These are phyloP conservation scores for Zymoseptoria passerinii DNA, from an alignment of 2,329 filamentous ascomycete species.

Conservation along the genomic window DNA sequence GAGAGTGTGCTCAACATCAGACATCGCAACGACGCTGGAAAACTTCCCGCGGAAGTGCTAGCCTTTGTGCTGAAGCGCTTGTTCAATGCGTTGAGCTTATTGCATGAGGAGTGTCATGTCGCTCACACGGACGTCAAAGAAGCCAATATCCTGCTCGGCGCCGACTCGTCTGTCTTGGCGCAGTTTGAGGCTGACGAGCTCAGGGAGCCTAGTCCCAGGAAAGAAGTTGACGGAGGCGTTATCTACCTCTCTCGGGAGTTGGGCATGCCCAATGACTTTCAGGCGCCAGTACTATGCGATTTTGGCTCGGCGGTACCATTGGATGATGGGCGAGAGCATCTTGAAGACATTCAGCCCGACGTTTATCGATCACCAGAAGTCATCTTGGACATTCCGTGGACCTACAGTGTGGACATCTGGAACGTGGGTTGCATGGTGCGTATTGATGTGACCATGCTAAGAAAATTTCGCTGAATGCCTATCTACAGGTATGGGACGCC, in stretches of 20 bases:
- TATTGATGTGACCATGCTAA: not conserved
- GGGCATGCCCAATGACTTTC: constrained; percentile 6
- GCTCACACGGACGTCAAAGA: constrained; percentile 14
- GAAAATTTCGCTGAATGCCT: not conserved
- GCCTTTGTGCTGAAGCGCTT: not conserved
- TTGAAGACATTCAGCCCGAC: constrained; percentile 28
- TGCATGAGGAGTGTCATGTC: not conserved
- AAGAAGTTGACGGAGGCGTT: constrained; percentile 11
- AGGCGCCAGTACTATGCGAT: constrained; percentile 16
- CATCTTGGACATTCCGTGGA: constrained; percentile 29
- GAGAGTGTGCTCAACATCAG: not conserved
- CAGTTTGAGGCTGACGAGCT: constrained; percentile 13
- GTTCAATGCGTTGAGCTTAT: not conserved
- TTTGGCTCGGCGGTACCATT: constrained; percentile 13
- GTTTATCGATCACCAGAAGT: constrained; percentile 32
- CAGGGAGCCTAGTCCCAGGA: constrained; percentile 10
- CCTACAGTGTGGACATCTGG: constrained; percentile 32
- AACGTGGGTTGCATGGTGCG: constrained; percentile 21
- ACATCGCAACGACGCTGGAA: not conserved
- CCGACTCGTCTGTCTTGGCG: constrained; percentile 14
- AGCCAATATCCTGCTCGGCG: constrained; percentile 16
- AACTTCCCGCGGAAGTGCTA: not conserved
- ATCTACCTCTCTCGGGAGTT: constrained; percentile 16
- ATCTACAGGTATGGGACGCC: constrained; percentile 30
- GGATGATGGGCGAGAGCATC: constrained; percentile 5